Conservation (phyloP, 768 basidiomycete genomes). For the Suillus decipiens region DNA sequence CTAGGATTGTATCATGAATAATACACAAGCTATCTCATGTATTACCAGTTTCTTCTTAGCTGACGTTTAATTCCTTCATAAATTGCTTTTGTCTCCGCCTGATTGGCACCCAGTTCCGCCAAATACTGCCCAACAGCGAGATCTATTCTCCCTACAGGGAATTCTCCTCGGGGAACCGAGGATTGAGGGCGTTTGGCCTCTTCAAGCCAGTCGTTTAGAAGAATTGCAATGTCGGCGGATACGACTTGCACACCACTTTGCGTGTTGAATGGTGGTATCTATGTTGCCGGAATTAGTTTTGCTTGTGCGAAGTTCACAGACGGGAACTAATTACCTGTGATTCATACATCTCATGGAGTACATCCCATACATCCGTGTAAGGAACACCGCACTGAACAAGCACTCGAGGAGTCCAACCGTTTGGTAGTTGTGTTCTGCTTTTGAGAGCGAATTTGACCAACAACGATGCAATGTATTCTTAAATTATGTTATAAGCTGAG, state of each 20-base stretch:
- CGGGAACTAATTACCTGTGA: constrained; percentile 62
- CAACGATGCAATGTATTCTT: constrained; percentile 76
- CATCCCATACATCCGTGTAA: constrained; percentile 80
- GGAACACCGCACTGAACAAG: constrained; percentile 83
- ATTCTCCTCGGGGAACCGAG: constrained; percentile 58
- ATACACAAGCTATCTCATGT: constrained; percentile 8
- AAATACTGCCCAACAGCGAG: constrained; percentile 73
- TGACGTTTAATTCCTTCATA: constrained; percentile 76
- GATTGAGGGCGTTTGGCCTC: constrained; percentile 76
- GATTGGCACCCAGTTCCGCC: constrained; percentile 61
- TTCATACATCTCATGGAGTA: constrained; percentile 84
- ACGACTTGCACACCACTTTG: constrained; percentile 79
- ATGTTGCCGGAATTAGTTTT: constrained; percentile 11
- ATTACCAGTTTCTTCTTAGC: constrained; percentile 69
- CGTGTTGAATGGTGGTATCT: constrained; percentile 85
- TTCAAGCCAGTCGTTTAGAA: constrained; percentile 81
- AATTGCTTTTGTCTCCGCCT: constrained; percentile 58
- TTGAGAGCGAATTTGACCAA: constrained; percentile 74
- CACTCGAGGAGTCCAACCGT: constrained; percentile 83
- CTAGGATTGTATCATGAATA: not conserved
- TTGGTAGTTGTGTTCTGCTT: constrained; percentile 55
- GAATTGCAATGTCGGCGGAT: constrained; percentile 77
- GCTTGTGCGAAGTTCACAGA: constrained; percentile 7
- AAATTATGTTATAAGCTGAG: not conserved
- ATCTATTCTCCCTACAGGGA: constrained; percentile 80